phyloP scores from a whole-genome alignment of 164 flowering plant genomes.

The Magnolia sinica region DNA sequence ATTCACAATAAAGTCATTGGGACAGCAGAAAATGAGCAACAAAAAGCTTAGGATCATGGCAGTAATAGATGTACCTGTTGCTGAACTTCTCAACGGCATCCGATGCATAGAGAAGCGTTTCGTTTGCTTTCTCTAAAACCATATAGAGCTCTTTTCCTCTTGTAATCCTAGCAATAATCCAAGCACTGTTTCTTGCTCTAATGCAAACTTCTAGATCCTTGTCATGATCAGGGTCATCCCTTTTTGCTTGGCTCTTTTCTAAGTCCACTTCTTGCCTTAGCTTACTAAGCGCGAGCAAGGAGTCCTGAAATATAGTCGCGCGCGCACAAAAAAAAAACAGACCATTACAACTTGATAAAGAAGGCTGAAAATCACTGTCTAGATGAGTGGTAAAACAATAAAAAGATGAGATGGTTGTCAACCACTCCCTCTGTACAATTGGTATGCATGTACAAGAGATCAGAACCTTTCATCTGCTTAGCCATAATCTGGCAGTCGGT shows the following conservation, averaged over 20 bases:
- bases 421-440: not conserved
- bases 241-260: conserved; percentile 61
- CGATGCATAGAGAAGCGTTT: conserved; percentile 89
- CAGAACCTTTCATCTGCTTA: not conserved
- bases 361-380: not conserved
- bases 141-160: conserved; percentile 91
- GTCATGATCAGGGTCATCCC: conserved; percentile 48
- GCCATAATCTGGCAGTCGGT: not conserved
- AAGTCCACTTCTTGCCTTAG: conserved; percentile 82
- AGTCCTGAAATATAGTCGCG: conserved; percentile 46
- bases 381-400: no score
- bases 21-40: not conserved
- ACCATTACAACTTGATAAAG: not conserved
- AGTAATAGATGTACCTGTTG: conserved; percentile 51
- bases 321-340: not conserved
- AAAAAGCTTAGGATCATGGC: not conserved
- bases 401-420: not conserved
- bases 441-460: no score
- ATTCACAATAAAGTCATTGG: not conserved
- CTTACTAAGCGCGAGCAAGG: conserved; percentile 67
- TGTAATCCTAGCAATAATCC: conserved; percentile 75
- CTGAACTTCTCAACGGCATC: conserved; percentile 91
- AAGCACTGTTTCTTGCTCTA: conserved; percentile 85
- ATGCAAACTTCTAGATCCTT: conserved; percentile 83
- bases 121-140: conserved; percentile 89